A percentile compares a stretch with the other conserved stretches of the same genome.
These are phyloP conservation scores for Trametes punicea DNA, from an alignment of 768 basidiomycete genomes.

Conservation along the genomic window DNA sequence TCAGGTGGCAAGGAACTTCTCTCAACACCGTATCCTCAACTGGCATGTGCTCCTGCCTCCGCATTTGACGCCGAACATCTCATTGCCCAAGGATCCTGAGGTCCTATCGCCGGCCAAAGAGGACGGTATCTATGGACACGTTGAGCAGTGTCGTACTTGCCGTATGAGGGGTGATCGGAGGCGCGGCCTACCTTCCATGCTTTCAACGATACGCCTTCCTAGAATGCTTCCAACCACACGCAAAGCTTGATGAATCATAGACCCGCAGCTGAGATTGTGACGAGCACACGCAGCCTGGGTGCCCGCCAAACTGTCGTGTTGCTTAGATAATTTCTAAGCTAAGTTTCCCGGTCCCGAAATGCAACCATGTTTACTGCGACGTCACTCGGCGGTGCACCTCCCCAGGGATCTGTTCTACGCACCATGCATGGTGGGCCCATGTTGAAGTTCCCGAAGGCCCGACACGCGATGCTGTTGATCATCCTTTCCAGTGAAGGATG, in stretches of 20 bases:
- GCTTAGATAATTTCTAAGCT: too few species aligned
- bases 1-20: not conserved
- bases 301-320: not conserved
- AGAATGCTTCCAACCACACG: not conserved
- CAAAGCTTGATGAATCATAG: conserved; percentile 13
- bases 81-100: not conserved
- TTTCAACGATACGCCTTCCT: not conserved
- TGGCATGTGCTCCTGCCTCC: too few species aligned
- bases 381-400: too few species aligned
- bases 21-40: not conserved
- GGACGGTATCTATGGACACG: not conserved
- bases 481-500: too few species aligned
- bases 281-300: not conserved
- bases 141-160: not conserved
- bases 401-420: too few species aligned
- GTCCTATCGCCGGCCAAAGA: conserved; percentile 6
- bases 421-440: too few species aligned
- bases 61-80: not conserved
- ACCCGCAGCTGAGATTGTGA: too few species aligned
- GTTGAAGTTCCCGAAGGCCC: too few species aligned
- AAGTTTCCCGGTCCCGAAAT: too few species aligned
- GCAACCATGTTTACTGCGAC: too few species aligned
- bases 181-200: too few species aligned
- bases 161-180: not conserved
- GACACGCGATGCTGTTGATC: too few species aligned